Conservation (phyloP, 768 basidiomycete genomes). For the Lactarius psammicola region DNA sequence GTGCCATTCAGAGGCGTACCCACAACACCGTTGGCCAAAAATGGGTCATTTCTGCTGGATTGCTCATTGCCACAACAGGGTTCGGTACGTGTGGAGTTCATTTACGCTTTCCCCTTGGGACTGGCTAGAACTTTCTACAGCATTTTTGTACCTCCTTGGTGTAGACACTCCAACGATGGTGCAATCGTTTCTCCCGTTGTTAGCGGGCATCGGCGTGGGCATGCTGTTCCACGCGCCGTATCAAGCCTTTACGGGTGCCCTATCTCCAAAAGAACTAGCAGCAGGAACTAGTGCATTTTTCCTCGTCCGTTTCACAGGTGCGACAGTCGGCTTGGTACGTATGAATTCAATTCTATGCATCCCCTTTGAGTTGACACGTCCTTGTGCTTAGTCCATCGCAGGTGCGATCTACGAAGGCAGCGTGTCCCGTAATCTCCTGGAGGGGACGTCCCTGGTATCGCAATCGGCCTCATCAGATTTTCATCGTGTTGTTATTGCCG, state of each 20-base stretch:
- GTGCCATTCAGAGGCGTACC: slow-evolving; percentile 57
- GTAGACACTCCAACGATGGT: slow-evolving; percentile 45
- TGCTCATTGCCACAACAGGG: slow-evolving; percentile 63
- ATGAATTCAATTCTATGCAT: neutral
- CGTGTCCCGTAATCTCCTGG: slow-evolving; percentile 16
- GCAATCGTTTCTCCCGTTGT: slow-evolving; percentile 60
- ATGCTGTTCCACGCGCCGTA: slow-evolving; percentile 87
- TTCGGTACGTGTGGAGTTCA: slow-evolving; percentile 53
- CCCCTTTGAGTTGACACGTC: slow-evolving; percentile 16
- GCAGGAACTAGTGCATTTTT: slow-evolving; percentile 85
- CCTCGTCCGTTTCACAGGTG: slow-evolving; percentile 82
- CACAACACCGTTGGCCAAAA: slow-evolving; percentile 64
- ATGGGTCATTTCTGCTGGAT: slow-evolving; percentile 58
- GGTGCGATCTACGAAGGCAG: slow-evolving; percentile 58
- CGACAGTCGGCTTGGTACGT: slow-evolving; percentile 75
- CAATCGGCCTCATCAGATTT: neutral
- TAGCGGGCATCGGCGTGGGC: slow-evolving; percentile 76
- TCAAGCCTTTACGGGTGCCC: slow-evolving; percentile 67
- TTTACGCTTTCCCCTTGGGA: neutral
- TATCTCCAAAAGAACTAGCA: slow-evolving; percentile 66
- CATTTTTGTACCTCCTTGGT: slow-evolving; percentile 62
- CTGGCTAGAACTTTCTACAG: slow-evolving; percentile 38
- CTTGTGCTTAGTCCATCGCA: slow-evolving; percentile 57
- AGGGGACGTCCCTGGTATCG: slow-evolving; percentile 1
- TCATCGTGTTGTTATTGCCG: slow-evolving; percentile 12